phyloP scores from a whole-genome alignment of 2,329 filamentous ascomycete genomes.

The Fusarium sp. region DNA sequence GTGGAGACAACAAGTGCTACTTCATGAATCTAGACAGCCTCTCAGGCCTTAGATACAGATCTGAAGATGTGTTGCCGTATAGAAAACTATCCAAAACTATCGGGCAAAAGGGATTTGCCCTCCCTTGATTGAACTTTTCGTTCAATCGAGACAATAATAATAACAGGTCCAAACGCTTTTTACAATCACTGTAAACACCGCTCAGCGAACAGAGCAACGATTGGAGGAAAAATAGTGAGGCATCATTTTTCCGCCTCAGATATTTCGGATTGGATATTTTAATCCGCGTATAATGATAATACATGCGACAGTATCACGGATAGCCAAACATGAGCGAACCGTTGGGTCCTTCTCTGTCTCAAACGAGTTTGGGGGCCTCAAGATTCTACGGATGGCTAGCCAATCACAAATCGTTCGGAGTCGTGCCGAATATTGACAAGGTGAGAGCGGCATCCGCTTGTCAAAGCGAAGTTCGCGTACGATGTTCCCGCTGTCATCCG shows the following conservation, averaged over 20 bases:
- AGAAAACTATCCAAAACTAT: not conserved
- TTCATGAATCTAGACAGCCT: not conserved
- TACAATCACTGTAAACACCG: conserved; percentile 12
- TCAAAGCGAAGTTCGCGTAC: conserved; percentile 35
- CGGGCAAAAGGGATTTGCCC: not conserved
- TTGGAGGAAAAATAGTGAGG: conserved; percentile 45
- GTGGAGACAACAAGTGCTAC: not conserved
- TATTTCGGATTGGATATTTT: conserved; percentile 18
- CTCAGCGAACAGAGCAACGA: conserved; percentile 28
- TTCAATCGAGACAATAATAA: conserved; percentile 25
- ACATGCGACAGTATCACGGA: not conserved
- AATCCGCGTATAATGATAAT: conserved; percentile 17
- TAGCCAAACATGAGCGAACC: not conserved
- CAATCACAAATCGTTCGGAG: conserved; percentile 26
- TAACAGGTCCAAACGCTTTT: conserved; percentile 7
- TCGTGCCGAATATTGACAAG: conserved; percentile 27
- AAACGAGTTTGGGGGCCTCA: conserved; percentile 14
- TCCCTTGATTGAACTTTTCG: conserved; percentile 30
- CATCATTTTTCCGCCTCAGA: conserved; percentile 25
- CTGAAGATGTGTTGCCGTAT: not conserved
- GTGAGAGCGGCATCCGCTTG: conserved; percentile 31
- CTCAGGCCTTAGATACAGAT: not conserved
- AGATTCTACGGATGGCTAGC: conserved; percentile 1
- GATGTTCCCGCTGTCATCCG: conserved; percentile 26
- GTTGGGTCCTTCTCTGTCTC: conserved; percentile 19